Evolutionary conservation across 768 basidiomycete genomes (phyloP).

Genomic region (Auricularia sp.): DNA sequence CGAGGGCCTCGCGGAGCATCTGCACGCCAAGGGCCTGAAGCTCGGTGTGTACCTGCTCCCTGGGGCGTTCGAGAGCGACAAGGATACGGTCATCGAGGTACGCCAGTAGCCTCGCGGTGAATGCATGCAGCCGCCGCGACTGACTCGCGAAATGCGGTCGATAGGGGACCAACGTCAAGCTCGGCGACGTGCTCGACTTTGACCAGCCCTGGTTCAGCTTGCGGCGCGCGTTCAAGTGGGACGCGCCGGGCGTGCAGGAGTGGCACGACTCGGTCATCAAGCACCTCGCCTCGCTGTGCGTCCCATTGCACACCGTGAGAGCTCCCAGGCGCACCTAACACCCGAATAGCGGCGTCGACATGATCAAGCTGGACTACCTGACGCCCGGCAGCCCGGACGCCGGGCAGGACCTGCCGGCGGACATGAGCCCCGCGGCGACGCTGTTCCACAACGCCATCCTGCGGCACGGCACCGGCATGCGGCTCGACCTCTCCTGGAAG

Average conservation of each 20-base stretch:
- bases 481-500: constrained; percentile 6
- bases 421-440: constrained; percentile 3
- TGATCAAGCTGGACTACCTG: constrained; percentile 6
- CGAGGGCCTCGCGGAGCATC: constrained; percentile 2
- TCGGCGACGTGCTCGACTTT: not conserved
- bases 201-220: constrained; percentile 1
- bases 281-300: constrained; percentile 2
- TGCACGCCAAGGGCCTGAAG: constrained; percentile 2
- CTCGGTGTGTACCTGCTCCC: constrained; percentile 4
- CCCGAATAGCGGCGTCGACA: constrained; percentile 3
- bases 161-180: not conserved
- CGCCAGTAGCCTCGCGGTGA: not conserved
- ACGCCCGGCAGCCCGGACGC: constrained; percentile 5
- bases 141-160: too few relatives aligned
- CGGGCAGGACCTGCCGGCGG: constrained; percentile 1
- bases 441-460: constrained; percentile 6
- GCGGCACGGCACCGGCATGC: not conserved
- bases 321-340: not conserved
- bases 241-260: not conserved
- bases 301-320: not conserved
- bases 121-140: too few relatives aligned
- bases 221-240: constrained; percentile 5
- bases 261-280: constrained; percentile 7
- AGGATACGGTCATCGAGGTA: not conserved
- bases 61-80: not conserved